phyloP scores from a whole-genome alignment of 495 filamentous ascomycete genomes.

The Poronia punctata region DNA sequence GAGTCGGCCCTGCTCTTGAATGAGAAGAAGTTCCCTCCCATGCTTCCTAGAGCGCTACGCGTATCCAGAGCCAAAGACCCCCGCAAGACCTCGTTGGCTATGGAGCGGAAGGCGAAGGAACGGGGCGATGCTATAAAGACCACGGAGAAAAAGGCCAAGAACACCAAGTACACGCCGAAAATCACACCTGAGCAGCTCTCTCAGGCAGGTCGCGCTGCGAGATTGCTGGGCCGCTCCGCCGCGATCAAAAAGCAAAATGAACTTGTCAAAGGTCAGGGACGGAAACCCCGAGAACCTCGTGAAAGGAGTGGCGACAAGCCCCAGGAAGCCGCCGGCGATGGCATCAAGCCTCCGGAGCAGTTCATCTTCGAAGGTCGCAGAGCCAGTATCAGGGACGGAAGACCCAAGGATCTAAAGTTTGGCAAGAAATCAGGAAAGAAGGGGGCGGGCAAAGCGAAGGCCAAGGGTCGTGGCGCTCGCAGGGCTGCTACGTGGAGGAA shows the following conservation, averaged over 20 bases:
- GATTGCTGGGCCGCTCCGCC: constrained; percentile 74
- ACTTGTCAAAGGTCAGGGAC: constrained; percentile 32
- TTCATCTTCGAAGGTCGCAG: constrained; percentile 88
- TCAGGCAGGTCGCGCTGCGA: constrained; percentile 68
- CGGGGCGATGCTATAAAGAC: constrained; percentile 14
- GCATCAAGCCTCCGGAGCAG: constrained; percentile 52
- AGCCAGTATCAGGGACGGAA: constrained; percentile 60
- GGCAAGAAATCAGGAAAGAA: constrained; percentile 54
- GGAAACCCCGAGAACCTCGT: constrained; percentile 22
- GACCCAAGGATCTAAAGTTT: constrained; percentile 54
- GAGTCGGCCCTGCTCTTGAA: constrained; percentile 81
- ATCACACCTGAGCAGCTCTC: constrained; percentile 61
- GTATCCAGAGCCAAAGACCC: constrained; percentile 77
- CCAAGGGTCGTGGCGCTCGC: constrained; percentile 45
- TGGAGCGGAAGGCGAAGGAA: constrained; percentile 28
- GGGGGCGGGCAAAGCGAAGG: constrained; percentile 36
- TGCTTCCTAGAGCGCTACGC: constrained; percentile 80
- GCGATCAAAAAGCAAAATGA: constrained; percentile 50
- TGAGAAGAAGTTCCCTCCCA: constrained; percentile 86
- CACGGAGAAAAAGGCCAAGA: constrained; percentile 24
- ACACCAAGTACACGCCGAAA: constrained; percentile 53
- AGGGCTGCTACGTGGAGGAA: constrained; percentile 64
- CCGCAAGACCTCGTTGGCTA: constrained; percentile 56
- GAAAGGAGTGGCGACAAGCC: background rate
- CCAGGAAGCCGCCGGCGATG: constrained; percentile 19